phyloP scores from a whole-genome alignment of 495 filamentous ascomycete genomes.

The Astrothelium subdiscretum region DNA sequence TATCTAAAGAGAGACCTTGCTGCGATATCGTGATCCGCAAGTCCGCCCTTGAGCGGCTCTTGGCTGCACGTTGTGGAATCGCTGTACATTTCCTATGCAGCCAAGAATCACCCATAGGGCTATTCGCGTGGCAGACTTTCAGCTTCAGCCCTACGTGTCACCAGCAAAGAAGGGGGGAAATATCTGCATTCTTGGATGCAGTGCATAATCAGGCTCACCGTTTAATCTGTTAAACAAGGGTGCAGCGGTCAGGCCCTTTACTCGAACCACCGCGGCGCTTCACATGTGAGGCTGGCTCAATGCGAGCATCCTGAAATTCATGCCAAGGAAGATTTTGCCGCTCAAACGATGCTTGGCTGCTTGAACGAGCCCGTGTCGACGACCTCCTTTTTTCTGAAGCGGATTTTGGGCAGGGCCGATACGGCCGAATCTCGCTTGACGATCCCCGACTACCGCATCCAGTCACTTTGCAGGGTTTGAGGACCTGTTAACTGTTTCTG shows the following conservation, averaged over 20 bases:
- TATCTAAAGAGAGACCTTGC: neutral
- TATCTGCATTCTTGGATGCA: neutral
- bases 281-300: neutral
- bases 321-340: neutral
- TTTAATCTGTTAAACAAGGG: neutral
- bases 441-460: neutral
- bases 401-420: neutral
- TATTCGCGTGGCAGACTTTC: neutral
- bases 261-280: neutral
- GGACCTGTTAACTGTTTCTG: neutral
- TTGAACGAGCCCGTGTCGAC: neutral
- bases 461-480: neutral
- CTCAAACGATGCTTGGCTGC: neutral
- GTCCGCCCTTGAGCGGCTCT: neutral
- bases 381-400: neutral
- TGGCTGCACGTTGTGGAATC: neutral
- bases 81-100: neutral
- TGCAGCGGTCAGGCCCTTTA: neutral
- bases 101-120: neutral
- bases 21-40: neutral
- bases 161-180: neutral
- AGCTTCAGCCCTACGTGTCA: constrained; percentile 3
- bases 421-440: neutral
- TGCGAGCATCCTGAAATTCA: neutral
- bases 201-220: neutral